Evolutionary conservation across 1,284 basidiomycete genomes (phyloP).

Genomic region (Marasmius fiardii): DNA sequence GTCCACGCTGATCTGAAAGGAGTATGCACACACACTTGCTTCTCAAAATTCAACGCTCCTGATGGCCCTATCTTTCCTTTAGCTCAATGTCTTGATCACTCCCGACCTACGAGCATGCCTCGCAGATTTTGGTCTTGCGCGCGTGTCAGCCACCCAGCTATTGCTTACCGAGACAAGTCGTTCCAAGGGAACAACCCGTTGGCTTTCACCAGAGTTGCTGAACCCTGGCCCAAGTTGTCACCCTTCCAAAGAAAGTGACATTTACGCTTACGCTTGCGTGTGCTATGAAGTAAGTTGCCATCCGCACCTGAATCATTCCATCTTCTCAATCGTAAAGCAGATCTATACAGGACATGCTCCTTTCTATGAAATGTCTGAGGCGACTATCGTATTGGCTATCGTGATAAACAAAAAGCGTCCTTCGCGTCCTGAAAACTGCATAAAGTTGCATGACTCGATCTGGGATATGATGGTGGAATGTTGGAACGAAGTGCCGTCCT

Average conservation of each 20-base stretch:
- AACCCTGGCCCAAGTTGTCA: no score
- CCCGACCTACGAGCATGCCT: no score
- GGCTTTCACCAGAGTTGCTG: no score
- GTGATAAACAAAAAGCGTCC: neutral
- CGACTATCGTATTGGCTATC: neutral
- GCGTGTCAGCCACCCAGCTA: no score
- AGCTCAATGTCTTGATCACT: neutral
- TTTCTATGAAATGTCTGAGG: neutral
- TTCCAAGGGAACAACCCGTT: no score
- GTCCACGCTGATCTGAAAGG: conserved; percentile 37
- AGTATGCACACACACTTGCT: conserved; percentile 20
- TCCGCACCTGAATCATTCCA: conserved; percentile 3
- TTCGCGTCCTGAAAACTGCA: neutral
- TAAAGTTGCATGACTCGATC: neutral
- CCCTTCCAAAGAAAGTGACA: no score
- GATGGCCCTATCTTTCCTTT: neutral
- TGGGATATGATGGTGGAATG: neutral
- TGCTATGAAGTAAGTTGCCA: conserved; percentile 21
- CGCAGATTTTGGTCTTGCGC: no score
- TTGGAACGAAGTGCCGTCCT: neutral
- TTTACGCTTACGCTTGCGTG: no score
- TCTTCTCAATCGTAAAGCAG: neutral
- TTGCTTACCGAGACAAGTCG: no score
- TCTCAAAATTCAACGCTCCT: neutral
- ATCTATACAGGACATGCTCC: neutral